phyloP scores from a whole-genome alignment of 2,329 filamentous ascomycete genomes.

The Claviceps pazoutovae region DNA sequence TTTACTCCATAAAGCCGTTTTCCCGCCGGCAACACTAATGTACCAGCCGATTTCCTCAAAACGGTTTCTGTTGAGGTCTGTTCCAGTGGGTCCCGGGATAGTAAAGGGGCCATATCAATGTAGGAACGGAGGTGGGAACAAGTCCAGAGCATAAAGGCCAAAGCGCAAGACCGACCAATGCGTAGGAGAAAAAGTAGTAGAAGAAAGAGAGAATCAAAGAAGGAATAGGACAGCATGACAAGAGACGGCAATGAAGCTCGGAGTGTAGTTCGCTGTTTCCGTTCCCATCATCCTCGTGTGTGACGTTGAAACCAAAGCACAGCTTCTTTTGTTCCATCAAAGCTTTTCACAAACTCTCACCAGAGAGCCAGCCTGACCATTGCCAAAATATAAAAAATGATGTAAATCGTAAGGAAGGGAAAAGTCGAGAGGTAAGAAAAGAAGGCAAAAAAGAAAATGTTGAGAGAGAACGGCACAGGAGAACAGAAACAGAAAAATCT shows the following conservation, averaged over 20 bases:
- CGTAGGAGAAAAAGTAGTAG: neutral
- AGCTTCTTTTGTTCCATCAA: constrained; percentile 15
- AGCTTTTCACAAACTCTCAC: constrained; percentile 13
- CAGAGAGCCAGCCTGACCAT: constrained; percentile 22
- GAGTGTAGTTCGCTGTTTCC: constrained; percentile 6
- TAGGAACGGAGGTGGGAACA: too few species aligned
- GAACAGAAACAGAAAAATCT: too few species aligned
- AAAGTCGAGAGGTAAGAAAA: neutral
- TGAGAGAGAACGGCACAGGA: too few species aligned
- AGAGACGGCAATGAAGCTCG: constrained; percentile 12
- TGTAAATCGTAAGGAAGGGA: constrained; percentile 15
- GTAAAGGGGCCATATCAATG: too few species aligned
- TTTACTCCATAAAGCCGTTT: neutral
- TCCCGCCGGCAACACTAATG: neutral
- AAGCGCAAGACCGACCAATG: neutral
- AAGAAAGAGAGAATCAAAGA: constrained; percentile 6
- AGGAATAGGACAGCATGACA: constrained; percentile 4
- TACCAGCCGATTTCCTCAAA: neutral
- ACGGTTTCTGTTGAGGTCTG: neutral
- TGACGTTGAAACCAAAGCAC: constrained; percentile 10
- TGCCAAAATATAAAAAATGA: constrained; percentile 20
- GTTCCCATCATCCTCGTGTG: neutral
- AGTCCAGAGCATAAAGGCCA: neutral
- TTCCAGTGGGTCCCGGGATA: neutral
- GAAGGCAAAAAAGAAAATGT: too few species aligned